Evolutionary conservation across 2,329 filamentous ascomycete species (phyloP).

Genomic region (Nothophoma quercina): DNA sequence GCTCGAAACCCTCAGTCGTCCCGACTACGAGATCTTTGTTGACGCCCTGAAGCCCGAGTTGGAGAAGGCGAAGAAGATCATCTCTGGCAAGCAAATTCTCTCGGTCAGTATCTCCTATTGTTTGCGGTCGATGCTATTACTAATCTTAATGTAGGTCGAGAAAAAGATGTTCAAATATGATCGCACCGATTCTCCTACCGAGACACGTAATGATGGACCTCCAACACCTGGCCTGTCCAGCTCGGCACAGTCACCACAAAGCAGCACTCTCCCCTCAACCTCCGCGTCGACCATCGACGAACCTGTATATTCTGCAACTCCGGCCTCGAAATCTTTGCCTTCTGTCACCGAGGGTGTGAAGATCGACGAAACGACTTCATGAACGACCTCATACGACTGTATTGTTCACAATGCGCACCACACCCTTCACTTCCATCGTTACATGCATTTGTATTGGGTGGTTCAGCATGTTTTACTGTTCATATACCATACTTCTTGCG

Average conservation of each 20-base stretch:
- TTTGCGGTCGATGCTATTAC: background rate
- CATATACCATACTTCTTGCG: constrained; percentile 33
- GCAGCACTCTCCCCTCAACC: constrained; percentile 70
- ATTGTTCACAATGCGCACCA: constrained; percentile 4
- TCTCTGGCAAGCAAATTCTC: constrained; percentile 54
- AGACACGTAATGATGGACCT: constrained; percentile 48
- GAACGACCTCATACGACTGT: constrained; percentile 8
- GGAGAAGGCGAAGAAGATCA: constrained; percentile 51
- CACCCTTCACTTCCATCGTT: constrained; percentile 4
- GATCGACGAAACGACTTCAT: constrained; percentile 24
- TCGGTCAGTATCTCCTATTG: constrained; percentile 36
- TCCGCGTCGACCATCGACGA: constrained; percentile 63
- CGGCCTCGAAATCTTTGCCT: constrained; percentile 20
- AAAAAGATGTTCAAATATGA: constrained; percentile 58
- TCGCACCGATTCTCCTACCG: constrained; percentile 38
- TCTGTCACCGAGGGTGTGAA: constrained; percentile 23
- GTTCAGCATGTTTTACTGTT: constrained; percentile 30
- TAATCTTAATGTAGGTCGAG: constrained; percentile 48
- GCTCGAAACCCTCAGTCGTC: constrained; percentile 57
- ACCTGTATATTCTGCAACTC: constrained; percentile 40
- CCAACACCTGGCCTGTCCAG: constrained; percentile 71
- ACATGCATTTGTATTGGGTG: constrained; percentile 14
- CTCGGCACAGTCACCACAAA: constrained; percentile 74
- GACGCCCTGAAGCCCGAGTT: constrained; percentile 55
- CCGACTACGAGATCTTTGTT: constrained; percentile 54